Conservation (phyloP, 306 rosid species). For the Alnus rubra region DNA sequence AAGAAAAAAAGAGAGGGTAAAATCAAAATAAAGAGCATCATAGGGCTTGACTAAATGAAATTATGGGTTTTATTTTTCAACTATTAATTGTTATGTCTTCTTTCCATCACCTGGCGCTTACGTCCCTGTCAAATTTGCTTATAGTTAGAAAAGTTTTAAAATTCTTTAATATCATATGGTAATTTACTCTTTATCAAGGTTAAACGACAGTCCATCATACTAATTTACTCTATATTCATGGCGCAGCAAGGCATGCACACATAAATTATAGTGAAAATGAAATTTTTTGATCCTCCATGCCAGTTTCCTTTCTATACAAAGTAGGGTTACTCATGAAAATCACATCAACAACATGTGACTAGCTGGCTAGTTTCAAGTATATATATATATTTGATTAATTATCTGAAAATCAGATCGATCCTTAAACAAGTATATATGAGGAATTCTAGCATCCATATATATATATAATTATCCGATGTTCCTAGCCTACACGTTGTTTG, state of each 20-base stretch:
- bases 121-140: neutral
- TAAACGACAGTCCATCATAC: conserved; percentile 1
- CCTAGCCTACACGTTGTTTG: no score
- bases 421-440: no score
- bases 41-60: neutral
- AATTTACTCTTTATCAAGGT: no score
- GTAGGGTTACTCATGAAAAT: neutral
- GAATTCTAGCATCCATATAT: no score
- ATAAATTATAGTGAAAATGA: neutral
- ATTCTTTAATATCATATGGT: no score
- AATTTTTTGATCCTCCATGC: neutral
- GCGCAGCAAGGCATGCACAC: neutral
- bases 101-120: neutral
- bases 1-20: no score
- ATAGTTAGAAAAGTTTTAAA: no score
- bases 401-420: no score
- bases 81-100: neutral
- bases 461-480: no score
- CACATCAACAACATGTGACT: no score
- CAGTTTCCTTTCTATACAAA: neutral
- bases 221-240: neutral
- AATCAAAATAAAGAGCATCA: neutral
- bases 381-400: no score
- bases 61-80: neutral
- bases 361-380: no score